Base-by-base conservation (phyloP, 345 rosid genomes). In the Physaria fendleri region DNA sequence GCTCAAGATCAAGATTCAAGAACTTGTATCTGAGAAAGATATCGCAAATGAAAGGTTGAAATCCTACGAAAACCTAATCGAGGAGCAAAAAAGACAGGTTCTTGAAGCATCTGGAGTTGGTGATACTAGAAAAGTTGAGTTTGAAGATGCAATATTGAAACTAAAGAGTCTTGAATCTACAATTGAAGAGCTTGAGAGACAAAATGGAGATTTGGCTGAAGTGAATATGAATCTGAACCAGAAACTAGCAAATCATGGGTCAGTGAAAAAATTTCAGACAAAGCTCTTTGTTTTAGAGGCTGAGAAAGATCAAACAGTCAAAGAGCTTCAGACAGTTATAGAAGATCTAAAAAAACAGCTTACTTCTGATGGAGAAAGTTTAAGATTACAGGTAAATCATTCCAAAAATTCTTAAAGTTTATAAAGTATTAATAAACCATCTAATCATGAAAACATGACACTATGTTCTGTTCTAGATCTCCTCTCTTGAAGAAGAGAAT, bases 401-500 rank as follows among this genome's bases (percentile, higher is more conserved):
- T 56, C 14, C 5, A 14, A 29, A 5, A 38, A 11, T 13, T n/a
- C 7, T 16, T 3, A 14, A 21, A 2, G 1, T 3, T 2, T 2
- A n/a, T n/a, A n/a, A 54, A 25, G 17, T 56, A 46, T 1, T 23
- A n/a, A 20, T 6, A 27, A 28, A 64, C 32, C 2, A 39, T 47
- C 28, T 37, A 17, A 37, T 66, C 1, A 48, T 16, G 64, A 57
- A n/a, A 11, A 22, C 3, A 14, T 58, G 28, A 66, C 18, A 13
- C 9, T 51, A 2, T 59, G 8, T 4, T 18, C 12, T 74, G 48
- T 56, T 64, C 14, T 78, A 93, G 99, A 79, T 89, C 12, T 76
- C 78, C 54, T 83, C 89, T 2, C 73, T 83, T 17, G 68, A 64
- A 84, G 92, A 87, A 73, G 95, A 85, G 79, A 81, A 78, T 49